Evolutionary conservation across 1,284 basidiomycete genomes (phyloP).

Genomic region (Puccinia coronata): DNA sequence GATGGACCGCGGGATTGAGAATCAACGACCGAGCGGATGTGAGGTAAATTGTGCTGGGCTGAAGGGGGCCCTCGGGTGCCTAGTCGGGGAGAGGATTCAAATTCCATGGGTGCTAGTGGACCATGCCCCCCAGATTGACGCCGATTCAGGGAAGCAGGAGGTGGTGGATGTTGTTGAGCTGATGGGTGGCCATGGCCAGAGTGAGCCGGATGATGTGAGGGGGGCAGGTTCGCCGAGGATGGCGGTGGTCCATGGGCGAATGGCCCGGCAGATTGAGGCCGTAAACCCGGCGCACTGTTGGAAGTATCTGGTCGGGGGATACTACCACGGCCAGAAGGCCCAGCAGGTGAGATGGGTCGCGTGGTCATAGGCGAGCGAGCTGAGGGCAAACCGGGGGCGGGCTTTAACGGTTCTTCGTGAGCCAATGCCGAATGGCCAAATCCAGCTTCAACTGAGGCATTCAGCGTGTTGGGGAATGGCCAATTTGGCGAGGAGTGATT

Average conservation of each 20-base stretch:
- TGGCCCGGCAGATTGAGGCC: conserved; percentile 43
- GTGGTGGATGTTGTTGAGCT: conserved; percentile 21
- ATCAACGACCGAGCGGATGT: conserved; percentile 43
- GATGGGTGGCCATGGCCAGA: conserved; percentile 14
- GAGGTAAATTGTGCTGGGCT: conserved; percentile 40
- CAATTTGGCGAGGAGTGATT: conserved; percentile 47
- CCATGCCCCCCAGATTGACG: conserved; percentile 62
- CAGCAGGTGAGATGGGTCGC: background rate
- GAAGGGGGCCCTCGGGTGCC: conserved; percentile 12
- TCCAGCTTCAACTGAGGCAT: conserved; percentile 20
- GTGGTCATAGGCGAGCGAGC: background rate
- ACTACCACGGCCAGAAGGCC: background rate
- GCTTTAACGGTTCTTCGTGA: conserved; percentile 24
- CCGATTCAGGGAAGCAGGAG: conserved; percentile 26
- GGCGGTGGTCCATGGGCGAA: conserved; percentile 29
- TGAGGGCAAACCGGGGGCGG: background rate
- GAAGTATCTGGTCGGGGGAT: conserved; percentile 36
- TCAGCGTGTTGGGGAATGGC: conserved; percentile 41
- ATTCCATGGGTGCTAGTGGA: conserved; percentile 78
- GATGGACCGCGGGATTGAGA: conserved; percentile 46
- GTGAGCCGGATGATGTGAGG: conserved; percentile 25
- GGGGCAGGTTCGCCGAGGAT: background rate
- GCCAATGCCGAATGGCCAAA: conserved; percentile 22
- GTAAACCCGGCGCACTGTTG: conserved; percentile 20
- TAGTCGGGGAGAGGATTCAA: conserved; percentile 65